phyloP scores from a whole-genome alignment of 352 stramenopile genomes.

The Phytophthora agathidicida region DNA sequence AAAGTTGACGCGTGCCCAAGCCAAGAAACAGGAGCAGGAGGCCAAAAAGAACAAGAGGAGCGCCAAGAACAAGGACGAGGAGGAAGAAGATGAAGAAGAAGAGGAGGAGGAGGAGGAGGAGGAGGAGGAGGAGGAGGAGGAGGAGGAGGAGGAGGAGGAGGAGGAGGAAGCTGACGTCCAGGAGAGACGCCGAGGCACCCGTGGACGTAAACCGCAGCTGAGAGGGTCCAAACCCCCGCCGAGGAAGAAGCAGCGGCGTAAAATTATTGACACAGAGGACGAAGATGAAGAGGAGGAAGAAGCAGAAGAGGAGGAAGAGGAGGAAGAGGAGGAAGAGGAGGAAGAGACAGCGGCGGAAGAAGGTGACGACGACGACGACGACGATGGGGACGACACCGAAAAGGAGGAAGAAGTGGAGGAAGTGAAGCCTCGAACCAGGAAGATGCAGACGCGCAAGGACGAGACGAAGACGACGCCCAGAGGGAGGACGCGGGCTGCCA shows the following conservation, averaged over 20 bases:
- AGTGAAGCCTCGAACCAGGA: conserved; percentile 20
- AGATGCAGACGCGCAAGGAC: conserved; percentile 21
- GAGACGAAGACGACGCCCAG: conserved; percentile 24
- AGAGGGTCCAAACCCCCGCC: conserved; percentile 28
- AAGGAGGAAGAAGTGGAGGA: conserved; percentile 19
- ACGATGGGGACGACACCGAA: conserved; percentile 18
- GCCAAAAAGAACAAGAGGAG: conserved; percentile 46
- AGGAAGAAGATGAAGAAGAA: conserved; percentile 40
- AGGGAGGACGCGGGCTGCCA: conserved; percentile 35
- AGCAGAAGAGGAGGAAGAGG: conserved; percentile 23
- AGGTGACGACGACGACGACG: conserved; percentile 26
- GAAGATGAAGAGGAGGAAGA: conserved; percentile 38
- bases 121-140: conserved; percentile 46
- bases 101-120: conserved; percentile 50
- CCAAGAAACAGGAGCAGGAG: conserved; percentile 36
- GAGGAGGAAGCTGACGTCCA: conserved; percentile 42
- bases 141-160: conserved; percentile 56
- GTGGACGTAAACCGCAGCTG: conserved; percentile 29
- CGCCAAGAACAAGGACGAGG: conserved; percentile 36
- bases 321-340: conserved; percentile 26
- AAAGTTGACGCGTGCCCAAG: conserved; percentile 43
- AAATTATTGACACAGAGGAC: conserved; percentile 47
- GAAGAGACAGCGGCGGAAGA: conserved; percentile 33
- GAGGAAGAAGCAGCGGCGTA: conserved; percentile 40
- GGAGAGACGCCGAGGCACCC: conserved; percentile 21